Evolutionary conservation across 495 filamentous ascomycete species (phyloP), one percentile per base, ranked within the genome.

Genomic region (Penicilliopsis zonata): DNA sequence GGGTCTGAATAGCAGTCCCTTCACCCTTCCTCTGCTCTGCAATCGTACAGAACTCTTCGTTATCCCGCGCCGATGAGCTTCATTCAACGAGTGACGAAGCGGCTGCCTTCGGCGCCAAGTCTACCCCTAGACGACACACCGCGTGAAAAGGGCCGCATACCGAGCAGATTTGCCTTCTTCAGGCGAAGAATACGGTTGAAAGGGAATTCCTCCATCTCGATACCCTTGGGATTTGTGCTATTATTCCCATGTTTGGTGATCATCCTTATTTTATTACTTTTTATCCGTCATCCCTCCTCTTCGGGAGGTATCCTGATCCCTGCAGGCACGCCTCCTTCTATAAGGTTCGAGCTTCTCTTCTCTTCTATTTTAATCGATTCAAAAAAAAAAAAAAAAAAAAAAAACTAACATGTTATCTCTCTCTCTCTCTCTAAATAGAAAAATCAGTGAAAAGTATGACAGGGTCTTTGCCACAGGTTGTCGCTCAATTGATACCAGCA

Each of bases 361-460:
- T 13, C 32, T n/a, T n/a, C n/a, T n/a, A n/a, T n/a, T n/a, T n/a
- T n/a, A n/a, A n/a, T n/a, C n/a, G n/a, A n/a, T n/a, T n/a, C n/a
- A n/a, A n/a, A n/a, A n/a, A n/a, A n/a, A n/a, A n/a, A n/a, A n/a
- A n/a, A n/a, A n/a, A n/a, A n/a, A n/a, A n/a, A n/a, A n/a, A n/a
- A n/a, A n/a, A 1, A 31, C 27, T 47, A 42, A 47, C 35, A 9
- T 18, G 32, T 6, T 5, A 18, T 34, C 12, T 21, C 10, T 15
- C 19, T 34, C 7, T 5, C 19, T 34, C 12, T 21, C 10, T 15
- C 7, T 22, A 19, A 34, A 50, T 52, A 96, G 88, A 41, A 92
- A 83, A 76, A 99, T 99, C 42, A 94, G 82, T 59, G 90, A 99
- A 61, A 78, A 87, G 43, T 70, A 94, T 58, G 90, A 99, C 63